Conservation (phyloP, 768 basidiomycete species). For the Boletellus emodensis region DNA sequence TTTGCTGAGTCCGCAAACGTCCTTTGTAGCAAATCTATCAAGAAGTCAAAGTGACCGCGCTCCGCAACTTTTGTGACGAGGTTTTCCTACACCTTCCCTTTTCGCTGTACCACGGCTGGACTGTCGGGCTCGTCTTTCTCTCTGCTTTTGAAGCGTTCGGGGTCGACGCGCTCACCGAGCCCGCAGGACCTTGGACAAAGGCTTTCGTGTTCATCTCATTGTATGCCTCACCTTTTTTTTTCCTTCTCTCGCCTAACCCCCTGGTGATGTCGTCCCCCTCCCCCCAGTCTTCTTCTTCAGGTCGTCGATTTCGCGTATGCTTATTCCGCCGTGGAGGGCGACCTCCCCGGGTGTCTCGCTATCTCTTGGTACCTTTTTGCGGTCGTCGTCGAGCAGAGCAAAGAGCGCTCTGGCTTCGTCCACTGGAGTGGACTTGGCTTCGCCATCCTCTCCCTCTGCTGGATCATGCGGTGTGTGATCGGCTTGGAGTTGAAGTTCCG, state of each 20-base stretch:
- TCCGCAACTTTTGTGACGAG: constrained; percentile 51
- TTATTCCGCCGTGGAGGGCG: constrained; percentile 59
- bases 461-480: constrained; percentile 54
- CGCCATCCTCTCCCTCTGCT: constrained; percentile 59
- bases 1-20: constrained; percentile 1
- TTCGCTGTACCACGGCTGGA: constrained; percentile 65
- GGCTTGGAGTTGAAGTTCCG: constrained; percentile 35
- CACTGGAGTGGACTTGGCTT: constrained; percentile 66
- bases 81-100: constrained; percentile 72
- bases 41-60: constrained; percentile 53
- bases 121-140: constrained; percentile 48
- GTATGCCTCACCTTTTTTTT: constrained; percentile 24
- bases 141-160: constrained; percentile 63
- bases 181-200: constrained; percentile 57
- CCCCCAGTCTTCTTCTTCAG: constrained; percentile 49
- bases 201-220: constrained; percentile 58
- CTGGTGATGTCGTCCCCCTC: too few species aligned
- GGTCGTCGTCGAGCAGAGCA: constrained; percentile 51
- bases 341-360: constrained; percentile 63
- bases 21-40: constrained; percentile 54
- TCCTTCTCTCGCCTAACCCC: too few species aligned
- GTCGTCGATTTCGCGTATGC: constrained; percentile 60
- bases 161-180: constrained; percentile 46
- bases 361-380: constrained; percentile 66
- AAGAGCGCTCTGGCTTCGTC: constrained; percentile 47